Evolutionary conservation across 2,329 filamentous ascomycete species (phyloP), one percentile per base, ranked within the genome.

Genomic region (Penicillium sp.): DNA sequence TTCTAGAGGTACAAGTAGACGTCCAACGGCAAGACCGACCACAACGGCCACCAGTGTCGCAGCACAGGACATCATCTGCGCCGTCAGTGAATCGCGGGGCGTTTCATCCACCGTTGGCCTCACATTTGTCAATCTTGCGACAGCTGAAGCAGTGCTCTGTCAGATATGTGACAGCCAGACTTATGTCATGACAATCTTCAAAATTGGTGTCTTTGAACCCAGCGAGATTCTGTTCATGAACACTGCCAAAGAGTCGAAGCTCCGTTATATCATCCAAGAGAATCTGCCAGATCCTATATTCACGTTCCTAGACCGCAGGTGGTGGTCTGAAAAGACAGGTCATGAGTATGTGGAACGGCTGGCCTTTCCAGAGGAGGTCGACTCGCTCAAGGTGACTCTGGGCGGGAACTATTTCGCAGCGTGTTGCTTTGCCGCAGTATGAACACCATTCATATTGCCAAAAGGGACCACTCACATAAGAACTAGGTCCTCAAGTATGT

Each of bases 101-200:
- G 84, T 96, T 5, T 88, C 90, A 23, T 91, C 92, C 0, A 89
- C 87, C 0, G 88, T 97, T 2, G 93, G 93, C 0, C 80, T 96
- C 41, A 90, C 91, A 3, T 93, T 97, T 69, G 81, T 97, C 69
- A 96, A 97, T 68, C 81, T 96, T 3, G 88, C 90, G 42, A 93
- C 90, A 2, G 90, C 89, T 39, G 91, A 96, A 75, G 90, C 86
- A 17, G 86, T 92, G 29, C 82, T 97, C 39, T 96, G 91, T 69
- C 91, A 97, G 69, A 93, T 97, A 62, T 92, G 89, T 69, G 93
- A 97, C 73, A 96, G 88, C 56, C 92, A 96, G 71, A 96, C 92
- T 35, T 97, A 96, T 71, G 87, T 92, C 57, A 88, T 88, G 69
- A 96, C 92, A 0, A 81, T 96, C 31, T 90, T 96, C 74, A 96